phyloP scores from a whole-genome alignment of 2,329 filamentous ascomycete species.

The Scolecobasidium constrictum region DNA sequence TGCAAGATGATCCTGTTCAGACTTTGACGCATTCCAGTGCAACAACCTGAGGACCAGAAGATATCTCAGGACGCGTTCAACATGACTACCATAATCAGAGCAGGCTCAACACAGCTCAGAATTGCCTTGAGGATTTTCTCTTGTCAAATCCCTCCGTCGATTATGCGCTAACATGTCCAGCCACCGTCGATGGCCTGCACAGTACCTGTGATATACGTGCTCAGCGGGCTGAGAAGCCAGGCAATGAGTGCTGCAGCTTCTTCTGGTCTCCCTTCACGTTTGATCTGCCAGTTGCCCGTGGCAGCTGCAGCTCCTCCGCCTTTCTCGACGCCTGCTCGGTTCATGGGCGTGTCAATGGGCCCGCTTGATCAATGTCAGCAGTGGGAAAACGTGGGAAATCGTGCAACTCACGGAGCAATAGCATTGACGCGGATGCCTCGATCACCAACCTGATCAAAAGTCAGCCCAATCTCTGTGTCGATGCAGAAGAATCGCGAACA shows the following conservation, averaged over 20 bases:
- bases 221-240: constrained; percentile 35
- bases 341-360: constrained; percentile 16
- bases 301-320: neutral
- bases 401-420: too few relatives aligned
- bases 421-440: constrained; percentile 21
- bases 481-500: constrained; percentile 23
- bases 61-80: too few relatives aligned
- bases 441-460: constrained; percentile 11
- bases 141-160: too few relatives aligned
- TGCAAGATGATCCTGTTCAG: too few relatives aligned
- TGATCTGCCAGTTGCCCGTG: constrained; percentile 8
- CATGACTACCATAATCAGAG: too few relatives aligned
- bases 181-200: constrained; percentile 25
- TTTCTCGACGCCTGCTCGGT: neutral
- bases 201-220: constrained; percentile 36
- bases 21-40: too few relatives aligned
- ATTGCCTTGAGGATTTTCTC: too few relatives aligned
- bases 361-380: too few relatives aligned
- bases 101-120: too few relatives aligned
- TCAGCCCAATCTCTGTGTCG: too few relatives aligned
- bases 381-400: too few relatives aligned
- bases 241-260: constrained; percentile 33
- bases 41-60: too few relatives aligned
- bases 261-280: constrained; percentile 18
- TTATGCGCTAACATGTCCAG: constrained; percentile 6